Evolutionary conservation across 352 stramenopile genomes (phyloP).

Genomic region (Globisporangium paddicum): DNA sequence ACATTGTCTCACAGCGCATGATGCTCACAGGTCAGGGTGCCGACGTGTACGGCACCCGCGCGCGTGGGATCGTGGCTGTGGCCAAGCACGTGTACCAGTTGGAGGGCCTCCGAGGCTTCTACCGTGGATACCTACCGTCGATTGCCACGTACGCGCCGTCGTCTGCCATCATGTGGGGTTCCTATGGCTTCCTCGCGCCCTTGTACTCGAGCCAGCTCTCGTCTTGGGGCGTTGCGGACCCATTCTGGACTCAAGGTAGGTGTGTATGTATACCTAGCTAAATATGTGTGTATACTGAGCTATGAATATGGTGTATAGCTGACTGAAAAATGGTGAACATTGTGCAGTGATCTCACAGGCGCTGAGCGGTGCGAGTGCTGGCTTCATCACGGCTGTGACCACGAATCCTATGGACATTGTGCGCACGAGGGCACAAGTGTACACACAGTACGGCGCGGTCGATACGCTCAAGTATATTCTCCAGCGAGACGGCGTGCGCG

Average conservation of each 20-base stretch:
- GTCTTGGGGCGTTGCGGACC: constrained; percentile 44
- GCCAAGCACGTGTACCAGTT: constrained; percentile 54
- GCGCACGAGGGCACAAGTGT: constrained; percentile 77
- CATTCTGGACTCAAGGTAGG: constrained; percentile 86
- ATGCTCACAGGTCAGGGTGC: constrained; percentile 82
- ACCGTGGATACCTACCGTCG: constrained; percentile 77
- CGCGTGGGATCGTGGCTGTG: constrained; percentile 53
- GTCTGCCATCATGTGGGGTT: constrained; percentile 85
- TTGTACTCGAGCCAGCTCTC: constrained; percentile 63
- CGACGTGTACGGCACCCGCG: constrained; percentile 48
- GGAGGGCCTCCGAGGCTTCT: constrained; percentile 76
- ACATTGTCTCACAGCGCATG: constrained; percentile 88
- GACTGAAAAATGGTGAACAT: neutral
- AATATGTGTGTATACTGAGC: too few species aligned
- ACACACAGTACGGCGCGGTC: constrained; percentile 80
- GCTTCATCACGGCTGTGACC: constrained; percentile 71
- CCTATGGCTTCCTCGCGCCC: constrained; percentile 76
- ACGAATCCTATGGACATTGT: constrained; percentile 91
- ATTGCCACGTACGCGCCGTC: constrained; percentile 86
- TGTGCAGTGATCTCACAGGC: constrained; percentile 66
- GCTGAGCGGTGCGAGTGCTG: constrained; percentile 65
- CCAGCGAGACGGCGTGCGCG: constrained; percentile 58
- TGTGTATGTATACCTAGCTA: too few species aligned
- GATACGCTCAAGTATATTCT: constrained; percentile 85
- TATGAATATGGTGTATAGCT: too few species aligned